Conservation (phyloP, 257 asterid genomes). For the Capsicum baccatum region DNA sequence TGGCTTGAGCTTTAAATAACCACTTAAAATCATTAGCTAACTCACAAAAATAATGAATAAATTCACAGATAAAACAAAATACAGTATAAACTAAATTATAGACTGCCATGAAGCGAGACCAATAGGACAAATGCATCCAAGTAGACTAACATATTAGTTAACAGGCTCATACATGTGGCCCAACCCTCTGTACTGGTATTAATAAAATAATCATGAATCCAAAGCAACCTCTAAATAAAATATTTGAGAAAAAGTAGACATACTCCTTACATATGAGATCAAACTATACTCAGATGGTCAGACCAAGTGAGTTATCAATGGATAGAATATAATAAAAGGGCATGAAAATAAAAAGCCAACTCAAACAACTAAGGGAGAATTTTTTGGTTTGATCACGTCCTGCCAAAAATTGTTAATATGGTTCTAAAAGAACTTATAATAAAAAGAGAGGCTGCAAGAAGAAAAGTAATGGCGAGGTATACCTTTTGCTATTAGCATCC, state of each 20-base stretch:
- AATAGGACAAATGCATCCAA: not conserved
- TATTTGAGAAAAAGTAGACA: too few species aligned
- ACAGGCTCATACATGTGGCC: slow-evolving; percentile 8
- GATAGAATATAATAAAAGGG: not conserved
- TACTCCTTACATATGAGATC: not conserved
- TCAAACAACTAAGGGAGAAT: not conserved
- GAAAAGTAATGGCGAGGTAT: not conserved
- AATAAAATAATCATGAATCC: too few species aligned
- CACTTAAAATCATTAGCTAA: too few species aligned
- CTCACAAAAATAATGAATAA: not conserved
- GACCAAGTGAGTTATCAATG: not conserved
- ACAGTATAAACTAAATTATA: not conserved
- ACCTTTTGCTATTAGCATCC: not conserved
- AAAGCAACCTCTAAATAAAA: too few species aligned
- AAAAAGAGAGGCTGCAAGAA: not conserved
- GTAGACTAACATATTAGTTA: not conserved
- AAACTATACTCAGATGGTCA: not conserved
- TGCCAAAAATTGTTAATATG: not conserved
- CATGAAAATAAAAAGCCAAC: not conserved
- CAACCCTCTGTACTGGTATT: too few species aligned
- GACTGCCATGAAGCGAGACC: not conserved
- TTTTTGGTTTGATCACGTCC: not conserved
- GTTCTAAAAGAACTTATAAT: not conserved
- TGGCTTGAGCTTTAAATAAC: too few species aligned
- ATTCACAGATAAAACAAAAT: not conserved